phyloP scores from a whole-genome alignment of 768 basidiomycete genomes.

The Termitomyces sp. region DNA sequence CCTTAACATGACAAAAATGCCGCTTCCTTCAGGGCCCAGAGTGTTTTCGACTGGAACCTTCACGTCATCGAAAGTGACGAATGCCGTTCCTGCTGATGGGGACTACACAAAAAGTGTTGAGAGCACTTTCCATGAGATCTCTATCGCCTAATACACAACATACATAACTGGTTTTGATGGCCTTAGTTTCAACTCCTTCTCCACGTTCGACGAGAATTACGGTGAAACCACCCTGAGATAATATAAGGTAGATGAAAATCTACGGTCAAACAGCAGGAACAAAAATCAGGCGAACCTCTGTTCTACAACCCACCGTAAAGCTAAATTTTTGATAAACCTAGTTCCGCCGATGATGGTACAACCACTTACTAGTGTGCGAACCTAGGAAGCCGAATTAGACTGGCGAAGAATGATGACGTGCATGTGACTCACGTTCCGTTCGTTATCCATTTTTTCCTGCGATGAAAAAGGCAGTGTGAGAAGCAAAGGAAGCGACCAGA shows the following conservation, averaged over 20 bases:
- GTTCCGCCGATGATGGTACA: neutral
- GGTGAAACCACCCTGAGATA: conserved; percentile 56
- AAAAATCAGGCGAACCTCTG: conserved; percentile 29
- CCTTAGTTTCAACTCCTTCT: conserved; percentile 78
- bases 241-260: neutral
- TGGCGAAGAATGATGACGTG: neutral
- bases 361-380: conserved; percentile 38
- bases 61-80: conserved; percentile 72
- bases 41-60: conserved; percentile 83
- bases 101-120: conserved; percentile 32
- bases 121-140: neutral
- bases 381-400: conserved; percentile 16
- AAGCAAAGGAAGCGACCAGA: neutral
- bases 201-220: conserved; percentile 81
- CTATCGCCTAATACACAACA: neutral
- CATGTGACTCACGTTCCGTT: conserved; percentile 51
- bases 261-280: neutral
- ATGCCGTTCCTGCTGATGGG: conserved; percentile 76
- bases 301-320: conserved; percentile 67
- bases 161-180: conserved; percentile 71
- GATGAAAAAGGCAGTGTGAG: neutral
- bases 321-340: conserved; percentile 16
- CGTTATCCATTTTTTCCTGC: conserved; percentile 80
- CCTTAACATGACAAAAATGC: conserved; percentile 49
- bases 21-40: conserved; percentile 73